Evolutionary conservation across 2,329 filamentous ascomycete species (phyloP).

Genomic region (Fusarium zealandicum): DNA sequence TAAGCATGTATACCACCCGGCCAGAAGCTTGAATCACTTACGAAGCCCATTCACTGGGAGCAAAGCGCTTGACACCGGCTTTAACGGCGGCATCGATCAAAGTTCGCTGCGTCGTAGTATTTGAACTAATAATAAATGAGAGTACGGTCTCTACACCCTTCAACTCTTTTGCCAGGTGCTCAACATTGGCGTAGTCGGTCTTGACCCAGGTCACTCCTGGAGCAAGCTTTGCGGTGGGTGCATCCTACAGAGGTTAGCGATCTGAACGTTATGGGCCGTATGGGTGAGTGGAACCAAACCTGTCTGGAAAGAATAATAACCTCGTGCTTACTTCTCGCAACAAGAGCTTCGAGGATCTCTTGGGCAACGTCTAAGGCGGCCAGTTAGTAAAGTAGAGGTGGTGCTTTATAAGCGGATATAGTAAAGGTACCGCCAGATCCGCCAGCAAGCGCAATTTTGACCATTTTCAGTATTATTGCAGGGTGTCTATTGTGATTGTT

Average conservation of each 20-base stretch:
- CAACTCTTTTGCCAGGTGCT: constrained; percentile 48
- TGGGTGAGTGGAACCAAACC: constrained; percentile 37
- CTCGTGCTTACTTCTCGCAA: constrained; percentile 58
- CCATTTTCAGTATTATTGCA: constrained; percentile 25
- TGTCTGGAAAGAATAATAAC: constrained; percentile 59
- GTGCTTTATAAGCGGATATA: rapidly evolving
- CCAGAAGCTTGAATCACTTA: constrained; percentile 29
- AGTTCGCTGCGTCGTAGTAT: constrained; percentile 46
- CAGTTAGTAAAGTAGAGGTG: neutral
- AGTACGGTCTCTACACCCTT: constrained; percentile 60
- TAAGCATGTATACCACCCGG: no score
- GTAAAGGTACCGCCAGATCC: constrained; percentile 30
- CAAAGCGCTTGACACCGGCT: constrained; percentile 66
- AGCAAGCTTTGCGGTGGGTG: constrained; percentile 1
- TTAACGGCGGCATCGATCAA: constrained; percentile 64
- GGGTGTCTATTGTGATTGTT: neutral
- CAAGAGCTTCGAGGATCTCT: constrained; percentile 59
- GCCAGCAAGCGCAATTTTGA: constrained; percentile 36
- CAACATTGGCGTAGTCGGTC: constrained; percentile 45
- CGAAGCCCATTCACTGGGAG: constrained; percentile 66
- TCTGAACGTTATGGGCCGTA: no score
- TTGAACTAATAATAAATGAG: constrained; percentile 55
- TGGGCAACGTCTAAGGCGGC: constrained; percentile 56
- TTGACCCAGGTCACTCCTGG: constrained; percentile 18
- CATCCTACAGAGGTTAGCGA: constrained; percentile 13